Conservation (phyloP, 805 yeast genomes). For the Pichia nakasei region DNA sequence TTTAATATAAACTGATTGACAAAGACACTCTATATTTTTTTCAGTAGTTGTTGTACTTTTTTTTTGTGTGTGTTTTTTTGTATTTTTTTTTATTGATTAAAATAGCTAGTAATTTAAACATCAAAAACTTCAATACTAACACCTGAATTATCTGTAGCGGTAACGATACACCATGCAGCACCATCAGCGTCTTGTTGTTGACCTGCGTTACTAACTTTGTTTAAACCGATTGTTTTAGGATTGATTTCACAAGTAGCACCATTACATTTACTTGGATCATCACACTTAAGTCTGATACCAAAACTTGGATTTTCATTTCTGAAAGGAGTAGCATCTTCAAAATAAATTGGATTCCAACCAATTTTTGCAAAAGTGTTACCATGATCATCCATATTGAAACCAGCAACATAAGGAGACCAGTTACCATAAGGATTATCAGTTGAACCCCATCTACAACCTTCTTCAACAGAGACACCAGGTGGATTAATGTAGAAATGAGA, state of each 20-base stretch:
- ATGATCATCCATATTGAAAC: conserved; percentile 67
- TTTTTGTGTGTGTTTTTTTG: no score
- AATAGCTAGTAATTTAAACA: conserved; percentile 6
- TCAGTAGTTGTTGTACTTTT: neutral
- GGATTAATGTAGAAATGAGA: conserved; percentile 81
- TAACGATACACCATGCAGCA: conserved; percentile 77
- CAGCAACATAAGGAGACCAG: conserved; percentile 93
- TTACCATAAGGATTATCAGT: conserved; percentile 63
- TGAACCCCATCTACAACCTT: conserved; percentile 83
- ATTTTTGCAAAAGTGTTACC: conserved; percentile 74
- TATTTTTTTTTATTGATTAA: no score
- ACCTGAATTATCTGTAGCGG: conserved; percentile 53
- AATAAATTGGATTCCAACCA: conserved; percentile 86
- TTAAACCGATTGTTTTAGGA: conserved; percentile 54
- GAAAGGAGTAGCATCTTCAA: conserved; percentile 51
- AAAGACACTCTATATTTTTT: neutral
- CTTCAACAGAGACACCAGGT: conserved; percentile 68
- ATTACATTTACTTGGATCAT: conserved; percentile 54
- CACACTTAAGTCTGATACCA: conserved; percentile 70
- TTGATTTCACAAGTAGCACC: conserved; percentile 82
- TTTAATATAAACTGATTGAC: no score
- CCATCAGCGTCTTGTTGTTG: conserved; percentile 31
- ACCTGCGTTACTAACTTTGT: conserved; percentile 39
- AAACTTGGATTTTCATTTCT: conserved; percentile 47
- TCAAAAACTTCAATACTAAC: conserved; percentile 71